Percentiles rank a stretch among this genome's conserved stretches.
phyloP scores from a whole-genome alignment of 371 early-diverging fungal species.

The Apophysomyces ossiformis region DNA sequence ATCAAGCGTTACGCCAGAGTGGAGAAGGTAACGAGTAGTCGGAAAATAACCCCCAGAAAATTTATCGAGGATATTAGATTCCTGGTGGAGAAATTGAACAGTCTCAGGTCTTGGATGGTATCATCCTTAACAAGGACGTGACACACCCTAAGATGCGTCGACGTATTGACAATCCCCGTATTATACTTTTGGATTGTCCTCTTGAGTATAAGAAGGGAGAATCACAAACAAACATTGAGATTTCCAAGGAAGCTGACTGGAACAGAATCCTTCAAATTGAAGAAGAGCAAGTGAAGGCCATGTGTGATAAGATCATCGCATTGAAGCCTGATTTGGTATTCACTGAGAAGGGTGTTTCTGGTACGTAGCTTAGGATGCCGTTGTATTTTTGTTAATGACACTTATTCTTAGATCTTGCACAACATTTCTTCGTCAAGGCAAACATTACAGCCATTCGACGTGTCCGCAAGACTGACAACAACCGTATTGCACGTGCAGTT shows the following conservation, averaged over 20 bases:
- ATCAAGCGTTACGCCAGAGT: conserved; percentile 98
- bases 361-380: conserved; percentile 42
- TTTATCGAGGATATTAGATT: conserved; percentile 62
- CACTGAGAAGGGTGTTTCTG: conserved; percentile 99
- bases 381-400: neutral
- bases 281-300: conserved; percentile 98
- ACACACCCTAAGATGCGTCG: conserved; percentile 99
- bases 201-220: conserved; percentile 99
- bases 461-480: conserved; percentile 98
- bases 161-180: conserved; percentile 97
- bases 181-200: conserved; percentile 98
- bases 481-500: conserved; percentile 97
- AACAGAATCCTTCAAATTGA: conserved; percentile 97
- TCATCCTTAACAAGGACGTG: conserved; percentile 99
- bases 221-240: conserved; percentile 99
- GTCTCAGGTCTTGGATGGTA: conserved; percentile 97
- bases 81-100: conserved; percentile 98
- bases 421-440: conserved; percentile 97
- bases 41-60: neutral
- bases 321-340: conserved; percentile 99
- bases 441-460: conserved; percentile 99
- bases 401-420: conserved; percentile 81
- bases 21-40: conserved; percentile 79
- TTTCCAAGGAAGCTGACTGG: conserved; percentile 97
- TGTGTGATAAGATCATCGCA: conserved; percentile 96